Conservation (phyloP, 1,139 yeast species). For the Lodderomyces oxycetoniae region DNA sequence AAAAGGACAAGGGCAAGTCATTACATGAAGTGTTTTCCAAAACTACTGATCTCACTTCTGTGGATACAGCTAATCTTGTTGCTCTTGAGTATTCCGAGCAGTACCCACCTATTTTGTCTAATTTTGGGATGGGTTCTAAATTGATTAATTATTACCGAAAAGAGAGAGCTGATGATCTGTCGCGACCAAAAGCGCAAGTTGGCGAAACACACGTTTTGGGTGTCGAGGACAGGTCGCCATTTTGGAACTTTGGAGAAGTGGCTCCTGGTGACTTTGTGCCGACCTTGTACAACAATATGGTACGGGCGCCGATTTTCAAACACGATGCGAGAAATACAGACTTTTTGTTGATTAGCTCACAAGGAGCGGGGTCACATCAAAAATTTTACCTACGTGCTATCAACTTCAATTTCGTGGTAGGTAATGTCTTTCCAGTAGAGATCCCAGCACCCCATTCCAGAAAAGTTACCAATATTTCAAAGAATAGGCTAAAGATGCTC, state of each 20-base stretch:
- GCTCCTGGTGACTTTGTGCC: conserved; percentile 94
- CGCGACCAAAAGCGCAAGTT: conserved; percentile 80
- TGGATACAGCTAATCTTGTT: conserved; percentile 76
- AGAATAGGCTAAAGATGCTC: conserved; percentile 88
- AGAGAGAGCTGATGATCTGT: conserved; percentile 70
- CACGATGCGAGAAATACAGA: conserved; percentile 80
- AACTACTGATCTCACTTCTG: conserved; percentile 72
- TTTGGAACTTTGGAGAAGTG: conserved; percentile 97
- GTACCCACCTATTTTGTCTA: conserved; percentile 74
- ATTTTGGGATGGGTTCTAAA: conserved; percentile 95
- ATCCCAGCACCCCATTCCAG: conserved; percentile 98
- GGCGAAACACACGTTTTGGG: conserved; percentile 97
- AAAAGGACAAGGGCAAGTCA: conserved; percentile 84
- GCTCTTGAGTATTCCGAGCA: conserved; percentile 91
- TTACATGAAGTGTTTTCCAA: conserved; percentile 66
- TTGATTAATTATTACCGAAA: conserved; percentile 90
- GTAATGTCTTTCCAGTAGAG: conserved; percentile 91
- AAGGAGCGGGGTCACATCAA: conserved; percentile 70
- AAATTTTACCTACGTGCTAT: conserved; percentile 53
- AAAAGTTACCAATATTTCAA: conserved; percentile 89
- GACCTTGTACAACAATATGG: conserved; percentile 84
- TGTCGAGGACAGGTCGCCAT: conserved; percentile 92
- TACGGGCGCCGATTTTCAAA: conserved; percentile 88
- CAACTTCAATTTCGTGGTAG: conserved; percentile 76
- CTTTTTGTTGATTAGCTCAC: conserved; percentile 72